phyloP scores from a whole-genome alignment of 192 early-diverging fungal species.

The Umbelopsis sp. region DNA sequence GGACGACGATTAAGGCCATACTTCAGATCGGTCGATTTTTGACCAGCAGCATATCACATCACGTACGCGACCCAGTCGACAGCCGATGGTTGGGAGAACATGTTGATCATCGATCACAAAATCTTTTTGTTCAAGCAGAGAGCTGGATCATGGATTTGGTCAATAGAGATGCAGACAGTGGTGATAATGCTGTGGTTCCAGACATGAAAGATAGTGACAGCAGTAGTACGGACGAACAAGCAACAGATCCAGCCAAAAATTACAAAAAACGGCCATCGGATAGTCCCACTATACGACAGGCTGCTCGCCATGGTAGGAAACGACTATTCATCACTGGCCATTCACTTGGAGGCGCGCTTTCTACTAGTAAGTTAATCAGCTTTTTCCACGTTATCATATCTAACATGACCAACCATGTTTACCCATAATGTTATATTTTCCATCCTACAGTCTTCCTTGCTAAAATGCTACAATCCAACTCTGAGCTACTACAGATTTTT shows the following conservation, averaged over 20 bases:
- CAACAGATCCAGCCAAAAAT: not conserved
- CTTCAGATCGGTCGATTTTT: constrained; percentile 42
- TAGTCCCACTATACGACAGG: not conserved
- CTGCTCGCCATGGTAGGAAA: constrained; percentile 35
- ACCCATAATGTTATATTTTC: not conserved
- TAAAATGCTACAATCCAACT: constrained; percentile 53
- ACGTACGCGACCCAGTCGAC: constrained; percentile 55
- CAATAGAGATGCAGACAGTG: constrained; percentile 9
- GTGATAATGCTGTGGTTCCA: not conserved
- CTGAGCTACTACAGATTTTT: constrained; percentile 49
- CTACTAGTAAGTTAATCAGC: constrained; percentile 34
- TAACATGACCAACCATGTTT: not conserved
- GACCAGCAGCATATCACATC: constrained; percentile 40
- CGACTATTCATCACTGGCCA: constrained; percentile 56
- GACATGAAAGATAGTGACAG: not conserved
- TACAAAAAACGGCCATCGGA: not conserved
- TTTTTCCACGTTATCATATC: no score
- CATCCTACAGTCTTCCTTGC: constrained; percentile 44
- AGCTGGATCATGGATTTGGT: constrained; percentile 27
- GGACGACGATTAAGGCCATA: constrained; percentile 42
- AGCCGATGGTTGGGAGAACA: constrained; percentile 45
- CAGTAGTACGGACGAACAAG: constrained; percentile 9
- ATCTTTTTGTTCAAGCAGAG: constrained; percentile 49
- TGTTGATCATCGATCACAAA: constrained; percentile 36
- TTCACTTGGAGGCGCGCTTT: constrained; percentile 50